Evolutionary conservation across 2,329 filamentous ascomycete genomes (phyloP).

Genomic region (Fusarium sp.): DNA sequence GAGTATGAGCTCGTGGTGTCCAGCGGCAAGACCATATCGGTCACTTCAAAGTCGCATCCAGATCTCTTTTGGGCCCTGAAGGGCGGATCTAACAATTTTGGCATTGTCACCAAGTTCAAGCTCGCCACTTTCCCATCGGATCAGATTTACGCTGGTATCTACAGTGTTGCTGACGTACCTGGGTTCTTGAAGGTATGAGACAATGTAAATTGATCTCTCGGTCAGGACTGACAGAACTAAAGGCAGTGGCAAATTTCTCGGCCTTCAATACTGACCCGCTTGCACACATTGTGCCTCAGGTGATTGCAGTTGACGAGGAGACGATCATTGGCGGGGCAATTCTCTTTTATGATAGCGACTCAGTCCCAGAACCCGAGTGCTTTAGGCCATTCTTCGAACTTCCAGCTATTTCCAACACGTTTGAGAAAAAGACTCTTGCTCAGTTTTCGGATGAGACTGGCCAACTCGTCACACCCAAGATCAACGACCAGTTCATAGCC

Average conservation of each 20-base stretch:
- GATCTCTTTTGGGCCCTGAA: constrained; percentile 50
- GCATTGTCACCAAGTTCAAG: constrained; percentile 48
- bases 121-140: constrained; percentile 38
- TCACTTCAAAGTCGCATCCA: constrained; percentile 46
- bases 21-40: constrained; percentile 51
- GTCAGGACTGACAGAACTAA: background rate
- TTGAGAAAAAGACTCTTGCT: constrained; percentile 11
- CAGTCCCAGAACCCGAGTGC: constrained; percentile 13
- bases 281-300: constrained; percentile 27
- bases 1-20: constrained; percentile 56
- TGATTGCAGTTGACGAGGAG: constrained; percentile 15
- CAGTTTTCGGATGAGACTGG: constrained; percentile 22
- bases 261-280: constrained; percentile 28
- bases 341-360: constrained; percentile 30
- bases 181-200: constrained; percentile 9
- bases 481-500: constrained; percentile 29
- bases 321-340: constrained; percentile 22
- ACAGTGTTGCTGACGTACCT: constrained; percentile 13
- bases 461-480: constrained; percentile 11
- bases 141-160: constrained; percentile 21
- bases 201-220: too few species aligned
- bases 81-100: constrained; percentile 50
- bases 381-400: constrained; percentile 25
- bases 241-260: constrained; percentile 27
- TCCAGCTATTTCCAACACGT: constrained; percentile 13